These are phyloP conservation scores for Athelia sp. DNA, from an alignment of 1,284 basidiomycete species.

Conservation along the genomic window DNA sequence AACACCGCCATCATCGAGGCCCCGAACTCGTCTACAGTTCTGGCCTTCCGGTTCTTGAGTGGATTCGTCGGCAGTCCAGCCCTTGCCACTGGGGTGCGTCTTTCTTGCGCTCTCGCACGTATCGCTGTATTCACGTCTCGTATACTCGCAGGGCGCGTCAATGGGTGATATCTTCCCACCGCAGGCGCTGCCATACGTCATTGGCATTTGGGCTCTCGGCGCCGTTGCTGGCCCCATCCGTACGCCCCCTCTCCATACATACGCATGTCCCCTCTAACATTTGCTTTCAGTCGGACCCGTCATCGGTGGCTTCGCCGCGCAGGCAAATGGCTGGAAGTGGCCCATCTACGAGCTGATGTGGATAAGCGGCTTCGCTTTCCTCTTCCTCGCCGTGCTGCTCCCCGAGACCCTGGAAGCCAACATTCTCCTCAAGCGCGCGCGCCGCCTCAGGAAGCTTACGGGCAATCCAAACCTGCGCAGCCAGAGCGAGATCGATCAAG, in stretches of 20 bases:
- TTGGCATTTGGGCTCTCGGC: slow-evolving; percentile 52
- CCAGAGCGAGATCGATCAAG: slow-evolving; percentile 21
- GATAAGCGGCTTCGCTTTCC: slow-evolving; percentile 22
- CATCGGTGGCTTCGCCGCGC: slow-evolving; percentile 37
- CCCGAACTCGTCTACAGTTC: slow-evolving; percentile 50
- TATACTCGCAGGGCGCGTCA: slow-evolving; percentile 12
- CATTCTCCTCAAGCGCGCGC: slow-evolving; percentile 34
- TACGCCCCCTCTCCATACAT: slow-evolving; percentile 24
- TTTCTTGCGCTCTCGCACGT: neutral
- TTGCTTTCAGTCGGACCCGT: slow-evolving; percentile 35
- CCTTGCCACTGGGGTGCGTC: slow-evolving; percentile 24
- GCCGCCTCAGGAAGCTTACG: slow-evolving; percentile 20
- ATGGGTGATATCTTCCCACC: slow-evolving; percentile 17
- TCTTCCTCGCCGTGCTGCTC: slow-evolving; percentile 39
- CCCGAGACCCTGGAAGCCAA: slow-evolving; percentile 42
- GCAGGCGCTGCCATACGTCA: slow-evolving; percentile 46
- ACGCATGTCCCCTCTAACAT: neutral
- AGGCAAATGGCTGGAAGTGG: slow-evolving; percentile 41
- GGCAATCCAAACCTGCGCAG: slow-evolving; percentile 22
- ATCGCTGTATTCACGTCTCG: neutral
- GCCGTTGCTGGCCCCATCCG: slow-evolving; percentile 56
- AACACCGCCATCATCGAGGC: slow-evolving; percentile 56
- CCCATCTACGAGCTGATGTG: slow-evolving; percentile 39
- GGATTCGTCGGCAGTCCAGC: slow-evolving; percentile 44
- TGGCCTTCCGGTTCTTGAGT: slow-evolving; percentile 61